Evolutionary conservation across 768 basidiomycete genomes (phyloP), one percentile per base, ranked within the genome.

Genomic region (Wakefieldia striispora): DNA sequence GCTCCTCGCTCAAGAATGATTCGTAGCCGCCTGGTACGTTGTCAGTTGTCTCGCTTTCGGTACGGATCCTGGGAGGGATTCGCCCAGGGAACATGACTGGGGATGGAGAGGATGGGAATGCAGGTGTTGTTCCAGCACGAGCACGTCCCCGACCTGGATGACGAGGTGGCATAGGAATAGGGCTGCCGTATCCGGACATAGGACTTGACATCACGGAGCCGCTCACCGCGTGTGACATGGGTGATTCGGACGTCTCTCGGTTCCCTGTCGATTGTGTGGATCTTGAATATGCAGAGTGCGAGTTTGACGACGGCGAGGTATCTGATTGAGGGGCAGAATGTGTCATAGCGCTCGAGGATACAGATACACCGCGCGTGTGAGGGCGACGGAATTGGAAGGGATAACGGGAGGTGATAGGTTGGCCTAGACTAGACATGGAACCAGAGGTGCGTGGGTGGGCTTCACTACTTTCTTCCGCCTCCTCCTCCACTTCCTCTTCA

Each of bases 381-480:
- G 65, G 63, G 2, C 75, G 75, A 17, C 83, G 81, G 66, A 80
- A 79, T 45, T 80, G 75, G 75, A 88, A 87, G 10, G 86, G 87
- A 60, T 84, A 86, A 0, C 83, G 77, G 20, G 86, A 82, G 29
- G 71, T 66, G 45, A 92, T 75, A 1, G 88, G 90, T 20, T 86
- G 84, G 3, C 91, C 91, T 6, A 93, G 78, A 53, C 86, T 88
- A 3, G 90, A 92, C 83, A 93, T 83, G 8, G 91, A 92, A 17
- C 82, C 87, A 0, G 88, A 89, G 5, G 81, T 85, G 16, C 83
- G 76, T 36, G 80, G 81, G 4, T 82, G 78, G 0, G 84, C 83
- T 36, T 74, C 75, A 39, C 75, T 77, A 44, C 71, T 72, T 37
- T 70, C 71, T 36, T 66, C 70, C 5, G 35, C 54, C 20, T 70